Evolutionary conservation across 202 grass and related monocot genomes (phyloP), one percentile per base, ranked within the genome.

Genomic region (Digitaria exilis): DNA sequence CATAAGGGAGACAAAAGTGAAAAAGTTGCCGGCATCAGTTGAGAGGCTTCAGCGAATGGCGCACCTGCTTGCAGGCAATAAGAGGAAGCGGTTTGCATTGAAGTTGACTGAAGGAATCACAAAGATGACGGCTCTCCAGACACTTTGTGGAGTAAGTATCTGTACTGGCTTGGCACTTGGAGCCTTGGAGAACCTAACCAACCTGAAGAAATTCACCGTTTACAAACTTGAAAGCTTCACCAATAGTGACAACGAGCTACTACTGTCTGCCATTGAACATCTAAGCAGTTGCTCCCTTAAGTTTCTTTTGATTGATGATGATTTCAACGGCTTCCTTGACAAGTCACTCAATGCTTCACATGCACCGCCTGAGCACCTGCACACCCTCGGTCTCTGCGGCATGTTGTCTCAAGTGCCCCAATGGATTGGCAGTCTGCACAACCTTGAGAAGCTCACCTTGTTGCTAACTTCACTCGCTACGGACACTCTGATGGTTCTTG

Each of bases 1-100:
- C 25, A 70, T 87, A 59, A 87, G 78, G 55, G 85, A 82, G 3
- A 87, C 79, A 42, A 49, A 77, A 1, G 37, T 82, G 16, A n/a
- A 5, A n/a, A 54, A 22, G 18, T 5, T 82, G 15, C 85, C 85
- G 8, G 1, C 7, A n/a, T 80, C 61, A 9, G 12, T 59, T 32
- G 34, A 21, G 0, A 7, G 0, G 17, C 80, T 87, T 39, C 25
- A 76, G 21, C 4, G 37, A 52, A 60, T 87, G 73, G 9, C 6
- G 4, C 85, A 87, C 28, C 44, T 87, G 10, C 48, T 81, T 14
- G 21, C 77, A 5, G 85, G 79, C 2, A 19, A 67, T 2, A 83
- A 87, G 69, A 62, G 1, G 2, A 78, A 61, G 42, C n/a, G 16
- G 1, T 9, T 2, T 15, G 74, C 65, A 17, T 26, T 85, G 30